phyloP scores from a whole-genome alignment of 164 flowering plant species.

The grape (Vitis vinifera) region DNA sequence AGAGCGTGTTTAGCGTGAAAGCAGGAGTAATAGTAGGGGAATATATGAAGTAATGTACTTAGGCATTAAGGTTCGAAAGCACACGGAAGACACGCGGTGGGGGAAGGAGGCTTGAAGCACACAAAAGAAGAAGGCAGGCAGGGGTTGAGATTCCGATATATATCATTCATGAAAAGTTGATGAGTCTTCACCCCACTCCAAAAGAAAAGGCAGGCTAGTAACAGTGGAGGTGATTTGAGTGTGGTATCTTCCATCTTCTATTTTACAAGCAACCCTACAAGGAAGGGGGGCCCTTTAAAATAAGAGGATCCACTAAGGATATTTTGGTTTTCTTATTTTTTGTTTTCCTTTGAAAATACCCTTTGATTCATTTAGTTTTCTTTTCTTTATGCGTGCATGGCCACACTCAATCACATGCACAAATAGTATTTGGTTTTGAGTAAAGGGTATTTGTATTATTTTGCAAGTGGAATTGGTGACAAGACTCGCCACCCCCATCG shows the following conservation, averaged over 20 bases:
- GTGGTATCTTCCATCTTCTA: conserved; percentile 22
- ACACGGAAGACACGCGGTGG: conserved; percentile 28
- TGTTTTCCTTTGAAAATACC: conserved; percentile 15
- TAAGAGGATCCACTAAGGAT: conserved; percentile 19
- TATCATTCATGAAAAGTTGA: conserved; percentile 20
- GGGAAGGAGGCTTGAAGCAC: conserved; percentile 24
- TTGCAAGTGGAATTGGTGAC: too few relatives aligned
- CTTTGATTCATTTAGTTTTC: conserved; percentile 18
- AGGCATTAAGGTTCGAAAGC: conserved; percentile 21
- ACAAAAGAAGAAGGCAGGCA: conserved; percentile 29
- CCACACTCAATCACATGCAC: not conserved
- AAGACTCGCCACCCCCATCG: too few relatives aligned
- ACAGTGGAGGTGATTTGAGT: conserved; percentile 16
- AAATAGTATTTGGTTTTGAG: too few relatives aligned
- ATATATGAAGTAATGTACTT: conserved; percentile 18
- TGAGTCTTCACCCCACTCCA: not conserved
- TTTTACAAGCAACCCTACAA: not conserved
- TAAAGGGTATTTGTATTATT: too few relatives aligned
- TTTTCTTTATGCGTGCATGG: not conserved
- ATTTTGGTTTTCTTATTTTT: conserved; percentile 7
- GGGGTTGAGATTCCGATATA: conserved; percentile 35
- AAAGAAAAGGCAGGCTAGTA: not conserved
- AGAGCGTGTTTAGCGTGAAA: too few relatives aligned
- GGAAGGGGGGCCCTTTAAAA: not conserved
- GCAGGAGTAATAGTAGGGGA: too few relatives aligned